phyloP scores from a whole-genome alignment of 2,329 filamentous ascomycete genomes.

The Trichoderma polysporum region DNA sequence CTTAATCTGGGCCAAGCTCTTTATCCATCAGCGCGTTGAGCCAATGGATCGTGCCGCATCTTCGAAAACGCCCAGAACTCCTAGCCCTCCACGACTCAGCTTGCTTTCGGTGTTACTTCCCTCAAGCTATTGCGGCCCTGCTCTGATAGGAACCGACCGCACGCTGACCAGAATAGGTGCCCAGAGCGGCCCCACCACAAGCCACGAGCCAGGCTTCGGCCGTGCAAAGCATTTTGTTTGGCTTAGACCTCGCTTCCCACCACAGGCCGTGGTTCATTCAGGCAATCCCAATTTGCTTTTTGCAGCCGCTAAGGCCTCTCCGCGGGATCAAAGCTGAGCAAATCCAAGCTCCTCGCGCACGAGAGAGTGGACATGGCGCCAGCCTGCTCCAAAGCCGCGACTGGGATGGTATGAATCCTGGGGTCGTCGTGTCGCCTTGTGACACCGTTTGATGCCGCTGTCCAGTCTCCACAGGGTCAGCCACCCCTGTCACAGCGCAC shows the following conservation, averaged over 20 bases:
- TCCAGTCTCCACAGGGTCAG: slow-evolving; percentile 24
- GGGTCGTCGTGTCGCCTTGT: slow-evolving; percentile 23
- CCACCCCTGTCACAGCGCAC: slow-evolving; percentile 25
- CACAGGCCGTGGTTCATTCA: background rate
- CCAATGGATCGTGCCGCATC: slow-evolving; percentile 4
- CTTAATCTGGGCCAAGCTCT: background rate
- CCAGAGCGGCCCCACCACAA: slow-evolving; percentile 25
- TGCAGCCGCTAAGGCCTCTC: slow-evolving; percentile 10
- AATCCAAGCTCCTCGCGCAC: slow-evolving; percentile 1
- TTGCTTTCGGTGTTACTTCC: slow-evolving; percentile 18
- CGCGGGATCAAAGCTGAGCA: slow-evolving; percentile 9
- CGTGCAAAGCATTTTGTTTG: slow-evolving; percentile 14
- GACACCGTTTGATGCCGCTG: slow-evolving; percentile 25
- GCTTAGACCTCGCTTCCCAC: slow-evolving; percentile 1
- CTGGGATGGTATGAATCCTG: slow-evolving; percentile 19
- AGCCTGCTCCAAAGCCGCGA: slow-evolving; percentile 5
- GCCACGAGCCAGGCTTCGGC: slow-evolving; percentile 19
- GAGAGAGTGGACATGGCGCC: slow-evolving; percentile 9
- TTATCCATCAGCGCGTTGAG: background rate
- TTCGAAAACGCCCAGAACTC: background rate
- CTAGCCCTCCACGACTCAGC: slow-evolving; percentile 1
- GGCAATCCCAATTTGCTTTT: slow-evolving; percentile 4
- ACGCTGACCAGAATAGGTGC: slow-evolving; percentile 23
- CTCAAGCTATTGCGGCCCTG: background rate
- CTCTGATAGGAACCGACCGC: slow-evolving; percentile 16